Conservation (phyloP, 208 protist genomes). For the Acanthamoeba quina region DNA sequence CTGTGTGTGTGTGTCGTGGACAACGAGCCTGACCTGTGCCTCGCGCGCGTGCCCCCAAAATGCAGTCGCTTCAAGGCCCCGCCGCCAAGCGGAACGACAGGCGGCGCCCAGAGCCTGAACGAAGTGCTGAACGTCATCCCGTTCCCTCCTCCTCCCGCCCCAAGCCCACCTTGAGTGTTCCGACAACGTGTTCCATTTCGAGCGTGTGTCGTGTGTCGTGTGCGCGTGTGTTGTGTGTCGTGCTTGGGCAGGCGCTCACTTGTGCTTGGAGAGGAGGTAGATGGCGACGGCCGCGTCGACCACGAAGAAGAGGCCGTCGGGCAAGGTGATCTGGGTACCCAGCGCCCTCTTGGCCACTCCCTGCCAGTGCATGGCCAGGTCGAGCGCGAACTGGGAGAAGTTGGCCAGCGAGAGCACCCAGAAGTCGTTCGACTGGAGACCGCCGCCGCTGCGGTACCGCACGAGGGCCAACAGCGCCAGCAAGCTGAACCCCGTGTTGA, state of each 20-base stretch:
- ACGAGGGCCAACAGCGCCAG: slow-evolving; percentile 8
- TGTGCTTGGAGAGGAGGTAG: slow-evolving; percentile 9
- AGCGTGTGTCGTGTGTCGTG: too few species aligned
- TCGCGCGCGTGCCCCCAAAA: too few species aligned
- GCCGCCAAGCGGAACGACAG: too few species aligned
- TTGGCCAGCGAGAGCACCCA: slow-evolving; percentile 52
- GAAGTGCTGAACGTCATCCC: too few species aligned
- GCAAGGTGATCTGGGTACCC: slow-evolving; percentile 25
- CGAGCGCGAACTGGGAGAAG: slow-evolving; percentile 63
- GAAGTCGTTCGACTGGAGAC: slow-evolving; percentile 20
- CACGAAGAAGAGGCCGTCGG: slow-evolving; percentile 30
- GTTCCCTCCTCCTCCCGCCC: too few species aligned
- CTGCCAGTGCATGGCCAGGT: slow-evolving; percentile 33
- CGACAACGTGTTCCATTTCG: too few species aligned
- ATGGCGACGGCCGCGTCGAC: neutral
- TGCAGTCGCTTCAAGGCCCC: too few species aligned
- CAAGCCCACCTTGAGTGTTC: too few species aligned
- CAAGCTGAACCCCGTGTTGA: slow-evolving; percentile 40
- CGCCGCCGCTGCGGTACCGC: slow-evolving; percentile 1
- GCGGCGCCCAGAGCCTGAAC: too few species aligned
- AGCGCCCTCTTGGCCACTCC: slow-evolving; percentile 35
- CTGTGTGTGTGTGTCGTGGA: too few species aligned
- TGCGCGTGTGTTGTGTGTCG: neutral
- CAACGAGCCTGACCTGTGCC: too few species aligned
- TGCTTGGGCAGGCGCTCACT: neutral